These are phyloP conservation scores for Mycena amicta DNA, from an alignment of 768 basidiomycete species.

Conservation along the genomic window DNA sequence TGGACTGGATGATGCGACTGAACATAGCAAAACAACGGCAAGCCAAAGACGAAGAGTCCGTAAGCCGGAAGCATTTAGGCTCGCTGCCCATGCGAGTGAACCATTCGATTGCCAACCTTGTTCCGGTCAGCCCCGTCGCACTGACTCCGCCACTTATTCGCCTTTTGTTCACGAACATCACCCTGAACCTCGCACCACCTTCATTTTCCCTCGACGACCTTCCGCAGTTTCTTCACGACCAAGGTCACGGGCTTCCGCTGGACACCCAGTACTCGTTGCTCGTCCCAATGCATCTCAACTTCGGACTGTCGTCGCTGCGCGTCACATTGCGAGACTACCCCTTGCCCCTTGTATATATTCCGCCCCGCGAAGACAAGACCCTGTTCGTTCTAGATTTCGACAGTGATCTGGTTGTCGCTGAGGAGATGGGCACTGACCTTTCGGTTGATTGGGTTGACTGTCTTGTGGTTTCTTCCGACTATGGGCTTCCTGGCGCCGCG, in stretches of 20 bases:
- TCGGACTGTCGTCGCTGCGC: slow-evolving; percentile 62
- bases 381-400: slow-evolving; percentile 62
- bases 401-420: slow-evolving; percentile 81
- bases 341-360: slow-evolving; percentile 78
- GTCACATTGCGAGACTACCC: slow-evolving; percentile 86
- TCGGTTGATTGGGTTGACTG: slow-evolving; percentile 77
- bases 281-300: slow-evolving; percentile 78
- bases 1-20: slow-evolving; percentile 70
- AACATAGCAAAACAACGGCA: slow-evolving; percentile 50
- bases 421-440: slow-evolving; percentile 73
- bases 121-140: slow-evolving; percentile 37
- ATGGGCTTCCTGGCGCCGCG: slow-evolving; percentile 51
- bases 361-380: slow-evolving; percentile 42
- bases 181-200: slow-evolving; percentile 57
- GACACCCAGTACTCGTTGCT: slow-evolving; percentile 78
- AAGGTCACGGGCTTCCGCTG: slow-evolving; percentile 68
- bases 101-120: slow-evolving; percentile 45
- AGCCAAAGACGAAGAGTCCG: slow-evolving; percentile 47
- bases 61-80: slow-evolving; percentile 50
- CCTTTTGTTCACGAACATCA: slow-evolving; percentile 58
- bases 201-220: slow-evolving; percentile 59
- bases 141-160: slow-evolving; percentile 72
- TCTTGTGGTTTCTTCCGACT: slow-evolving; percentile 58
- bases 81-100: slow-evolving; percentile 29
- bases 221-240: slow-evolving; percentile 63